These are phyloP conservation scores for Dictyophora rubrovolvata DNA, from an alignment of 768 basidiomycete species.

Conservation along the genomic window DNA sequence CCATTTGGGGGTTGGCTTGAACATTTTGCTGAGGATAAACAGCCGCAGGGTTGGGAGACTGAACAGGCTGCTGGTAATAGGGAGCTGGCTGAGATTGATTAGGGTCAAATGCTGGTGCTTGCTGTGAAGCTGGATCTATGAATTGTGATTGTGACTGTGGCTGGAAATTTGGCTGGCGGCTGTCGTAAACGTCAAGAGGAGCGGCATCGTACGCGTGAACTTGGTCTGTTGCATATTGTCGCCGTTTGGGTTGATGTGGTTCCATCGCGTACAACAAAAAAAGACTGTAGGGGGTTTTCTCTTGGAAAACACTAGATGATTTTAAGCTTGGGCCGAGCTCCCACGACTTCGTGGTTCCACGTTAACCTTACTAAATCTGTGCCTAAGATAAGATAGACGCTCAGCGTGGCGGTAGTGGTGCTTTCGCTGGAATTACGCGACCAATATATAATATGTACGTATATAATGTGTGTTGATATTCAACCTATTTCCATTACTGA, in stretches of 20 bases:
- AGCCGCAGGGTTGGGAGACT: slow-evolving; percentile 35
- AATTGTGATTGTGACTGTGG: slow-evolving; percentile 37
- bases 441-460: not conserved
- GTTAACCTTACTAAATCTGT: not conserved
- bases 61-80: slow-evolving; percentile 33
- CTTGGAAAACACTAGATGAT: too few species aligned
- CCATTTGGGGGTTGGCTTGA: slow-evolving; percentile 20
- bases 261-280: slow-evolving; percentile 34
- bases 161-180: slow-evolving; percentile 32
- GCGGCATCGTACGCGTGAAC: slow-evolving; percentile 76
- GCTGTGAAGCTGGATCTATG: slow-evolving; percentile 74
- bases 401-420: too few species aligned
- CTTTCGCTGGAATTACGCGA: too few species aligned
- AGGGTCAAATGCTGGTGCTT: slow-evolving; percentile 38
- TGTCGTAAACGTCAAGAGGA: slow-evolving; percentile 27
- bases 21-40: slow-evolving; percentile 33
- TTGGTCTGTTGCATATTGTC: slow-evolving; percentile 92
- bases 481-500: not conserved
- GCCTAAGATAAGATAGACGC: not conserved
- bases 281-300: slow-evolving; percentile 26
- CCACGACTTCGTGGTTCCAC: not conserved
- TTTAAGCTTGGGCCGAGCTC: not conserved
- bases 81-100: slow-evolving; percentile 32
- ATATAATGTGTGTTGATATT: not conserved
- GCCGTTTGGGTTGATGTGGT: slow-evolving; percentile 50